Percentiles rank a stretch among this genome's conserved stretches.
phyloP scores from a whole-genome alignment of 1,284 basidiomycete genomes.

The Tylopilus orsonianus region DNA sequence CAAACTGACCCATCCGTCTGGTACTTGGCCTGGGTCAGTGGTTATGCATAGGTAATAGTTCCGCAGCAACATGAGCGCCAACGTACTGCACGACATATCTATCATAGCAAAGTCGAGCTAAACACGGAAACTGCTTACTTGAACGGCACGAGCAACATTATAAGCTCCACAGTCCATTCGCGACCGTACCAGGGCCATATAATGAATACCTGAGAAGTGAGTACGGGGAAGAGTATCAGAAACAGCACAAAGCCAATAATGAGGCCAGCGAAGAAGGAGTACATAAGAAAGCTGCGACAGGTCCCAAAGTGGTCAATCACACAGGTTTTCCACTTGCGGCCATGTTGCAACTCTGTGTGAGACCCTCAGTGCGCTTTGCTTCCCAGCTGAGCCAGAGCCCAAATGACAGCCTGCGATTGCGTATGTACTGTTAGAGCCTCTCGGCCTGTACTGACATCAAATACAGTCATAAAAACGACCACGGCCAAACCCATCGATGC shows the following conservation, averaged over 20 bases:
- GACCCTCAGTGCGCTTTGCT: conserved; percentile 9
- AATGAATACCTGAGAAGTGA: conserved; percentile 85
- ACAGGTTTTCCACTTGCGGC: not conserved
- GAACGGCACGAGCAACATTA: conserved; percentile 80
- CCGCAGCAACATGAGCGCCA: conserved; percentile 79
- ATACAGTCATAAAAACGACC: conserved; percentile 6
- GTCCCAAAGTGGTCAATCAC: conserved; percentile 7
- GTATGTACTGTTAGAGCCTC: not conserved
- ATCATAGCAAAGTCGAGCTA: conserved; percentile 13
- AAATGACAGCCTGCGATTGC: not conserved
- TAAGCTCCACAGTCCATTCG: conserved; percentile 67
- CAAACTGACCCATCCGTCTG: conserved; percentile 69
- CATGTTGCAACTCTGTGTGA: conserved; percentile 22
- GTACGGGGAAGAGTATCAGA: conserved; percentile 87
- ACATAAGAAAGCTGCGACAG: conserved; percentile 35
- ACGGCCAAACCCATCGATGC: not conserved
- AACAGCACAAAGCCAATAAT: conserved; percentile 69
- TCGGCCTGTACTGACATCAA: conserved; percentile 11
- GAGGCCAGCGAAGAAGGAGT: conserved; percentile 54
- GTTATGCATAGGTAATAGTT: conserved; percentile 83
- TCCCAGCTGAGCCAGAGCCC: conserved; percentile 9
- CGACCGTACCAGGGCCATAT: conserved; percentile 91
- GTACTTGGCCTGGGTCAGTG: conserved; percentile 85
- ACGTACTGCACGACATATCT: conserved; percentile 45
- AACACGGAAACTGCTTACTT: conserved; percentile 58